These are phyloP conservation scores for Coniosporium apollinis DNA, from an alignment of 495 filamentous ascomycete genomes.

Conservation along the genomic window DNA sequence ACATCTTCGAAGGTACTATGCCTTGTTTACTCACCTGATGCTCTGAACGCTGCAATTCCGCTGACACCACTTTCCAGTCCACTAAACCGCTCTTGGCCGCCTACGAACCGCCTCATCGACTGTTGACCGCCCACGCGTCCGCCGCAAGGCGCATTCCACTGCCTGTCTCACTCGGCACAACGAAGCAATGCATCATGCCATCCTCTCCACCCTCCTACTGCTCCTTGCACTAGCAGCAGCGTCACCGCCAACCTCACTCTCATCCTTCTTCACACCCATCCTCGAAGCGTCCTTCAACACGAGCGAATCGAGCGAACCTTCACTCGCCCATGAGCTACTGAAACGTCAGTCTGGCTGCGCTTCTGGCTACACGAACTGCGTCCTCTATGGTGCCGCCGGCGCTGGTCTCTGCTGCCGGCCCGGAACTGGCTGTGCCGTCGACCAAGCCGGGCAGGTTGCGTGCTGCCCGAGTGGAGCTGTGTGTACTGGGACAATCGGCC, in stretches of 20 bases:
- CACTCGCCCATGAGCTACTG: conserved; percentile 12
- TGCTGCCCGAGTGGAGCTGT: conserved; percentile 45
- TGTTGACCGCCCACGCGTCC: too few species aligned
- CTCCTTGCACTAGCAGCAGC: conserved; percentile 8
- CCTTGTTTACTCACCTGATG: too few species aligned
- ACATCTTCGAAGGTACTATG: too few species aligned
- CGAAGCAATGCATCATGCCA: conserved; percentile 10
- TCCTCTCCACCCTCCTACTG: conserved; percentile 5
- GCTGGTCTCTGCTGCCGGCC: conserved; percentile 38
- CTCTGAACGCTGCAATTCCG: too few species aligned
- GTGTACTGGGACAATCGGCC: conserved; percentile 42
- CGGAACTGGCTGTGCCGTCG: conserved; percentile 37
- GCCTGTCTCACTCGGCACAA: neutral
- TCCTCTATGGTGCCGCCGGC: conserved; percentile 30
- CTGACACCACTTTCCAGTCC: too few species aligned
- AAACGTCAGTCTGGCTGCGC: conserved; percentile 27
- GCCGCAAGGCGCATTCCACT: conserved; percentile 9
- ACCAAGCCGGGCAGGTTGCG: conserved; percentile 42
- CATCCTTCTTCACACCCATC: conserved; percentile 8
- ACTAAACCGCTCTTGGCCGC: too few species aligned
- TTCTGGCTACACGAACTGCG: conserved; percentile 33
- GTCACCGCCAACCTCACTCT: conserved; percentile 2
- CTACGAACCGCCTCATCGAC: too few species aligned
- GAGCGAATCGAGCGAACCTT: conserved; percentile 10
- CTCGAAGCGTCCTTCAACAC: conserved; percentile 3